Percentiles rank a stretch among this genome's conserved stretches.
phyloP scores from a whole-genome alignment of 768 basidiomycete genomes.

The Tricholoma sp. region DNA sequence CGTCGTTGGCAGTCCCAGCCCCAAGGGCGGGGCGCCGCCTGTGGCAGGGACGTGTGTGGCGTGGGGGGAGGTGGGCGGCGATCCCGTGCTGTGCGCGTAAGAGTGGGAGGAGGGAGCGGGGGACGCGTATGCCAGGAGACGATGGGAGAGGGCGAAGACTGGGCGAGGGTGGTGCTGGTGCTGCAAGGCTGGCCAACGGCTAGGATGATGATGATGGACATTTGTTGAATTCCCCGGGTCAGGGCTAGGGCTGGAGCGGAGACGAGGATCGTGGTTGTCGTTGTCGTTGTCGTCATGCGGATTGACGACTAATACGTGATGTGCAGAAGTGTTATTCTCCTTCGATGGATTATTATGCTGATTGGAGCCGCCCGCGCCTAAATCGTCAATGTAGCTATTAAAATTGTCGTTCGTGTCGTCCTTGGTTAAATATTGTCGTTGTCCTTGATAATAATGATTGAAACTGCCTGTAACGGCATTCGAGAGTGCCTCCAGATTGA shows the following conservation, averaged over 20 bases:
- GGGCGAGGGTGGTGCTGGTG: conserved; percentile 32
- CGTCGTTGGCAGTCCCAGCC: conserved; percentile 17
- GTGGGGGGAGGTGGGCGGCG: conserved; percentile 1
- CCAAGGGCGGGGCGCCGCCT: background rate
- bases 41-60: background rate
- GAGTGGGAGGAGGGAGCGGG: conserved; percentile 10
- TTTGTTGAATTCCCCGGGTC: background rate
- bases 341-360: background rate
- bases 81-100: background rate
- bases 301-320: background rate
- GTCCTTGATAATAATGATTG: background rate
- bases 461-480: conserved; percentile 8
- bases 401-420: background rate
- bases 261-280: background rate
- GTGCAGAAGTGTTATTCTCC: background rate
- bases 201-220: background rate
- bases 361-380: background rate
- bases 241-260: background rate
- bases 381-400: background rate
- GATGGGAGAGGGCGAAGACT: conserved; percentile 54
- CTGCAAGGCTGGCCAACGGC: background rate
- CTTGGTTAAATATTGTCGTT: background rate
- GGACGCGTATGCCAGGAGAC: conserved; percentile 57
- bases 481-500: background rate
- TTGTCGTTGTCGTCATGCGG: too few relatives aligned